These are phyloP conservation scores for Thelephora aurantiotincta DNA, from an alignment of 768 basidiomycete species.

Conservation along the genomic window DNA sequence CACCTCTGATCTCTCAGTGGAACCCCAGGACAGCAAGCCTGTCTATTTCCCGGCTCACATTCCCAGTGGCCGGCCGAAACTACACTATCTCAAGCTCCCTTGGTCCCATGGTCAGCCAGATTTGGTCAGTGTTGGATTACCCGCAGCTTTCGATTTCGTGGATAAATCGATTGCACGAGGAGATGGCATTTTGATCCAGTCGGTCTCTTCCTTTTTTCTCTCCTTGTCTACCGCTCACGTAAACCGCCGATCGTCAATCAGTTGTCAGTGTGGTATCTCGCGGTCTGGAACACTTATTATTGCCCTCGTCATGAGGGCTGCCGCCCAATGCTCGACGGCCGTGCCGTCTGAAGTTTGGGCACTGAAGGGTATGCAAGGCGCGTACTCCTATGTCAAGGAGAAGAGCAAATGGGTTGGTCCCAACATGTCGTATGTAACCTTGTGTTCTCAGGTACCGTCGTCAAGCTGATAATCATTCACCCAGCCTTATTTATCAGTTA, in stretches of 20 bases:
- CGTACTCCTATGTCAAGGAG: constrained; percentile 81
- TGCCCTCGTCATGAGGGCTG: constrained; percentile 89
- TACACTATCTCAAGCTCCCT: constrained; percentile 79
- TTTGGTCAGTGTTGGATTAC: constrained; percentile 68
- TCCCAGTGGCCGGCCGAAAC: constrained; percentile 54
- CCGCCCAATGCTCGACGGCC: constrained; percentile 45
- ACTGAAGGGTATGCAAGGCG: constrained; percentile 78
- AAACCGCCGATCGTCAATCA: constrained; percentile 14
- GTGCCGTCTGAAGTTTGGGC: constrained; percentile 68
- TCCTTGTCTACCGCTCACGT: not conserved
- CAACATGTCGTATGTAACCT: constrained; percentile 76
- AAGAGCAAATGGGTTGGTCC: constrained; percentile 83
- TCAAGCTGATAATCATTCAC: constrained; percentile 3
- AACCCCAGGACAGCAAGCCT: constrained; percentile 22
- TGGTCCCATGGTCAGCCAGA: constrained; percentile 96
- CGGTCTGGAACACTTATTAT: constrained; percentile 84
- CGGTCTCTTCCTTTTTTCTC: constrained; percentile 19
- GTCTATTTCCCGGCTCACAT: constrained; percentile 58
- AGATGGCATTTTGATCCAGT: constrained; percentile 80
- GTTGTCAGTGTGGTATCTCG: constrained; percentile 90
- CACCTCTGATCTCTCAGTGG: constrained; percentile 44
- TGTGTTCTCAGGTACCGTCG: constrained; percentile 5
- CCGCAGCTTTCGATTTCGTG: constrained; percentile 66
- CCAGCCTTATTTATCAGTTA: constrained; percentile 83
- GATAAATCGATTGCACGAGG: constrained; percentile 64